A percentile compares a stretch with the other conserved stretches of the same genome.
Evolutionary conservation across 2,329 filamentous ascomycete species (phyloP).

Genomic region (Botrytis fragariae): DNA sequence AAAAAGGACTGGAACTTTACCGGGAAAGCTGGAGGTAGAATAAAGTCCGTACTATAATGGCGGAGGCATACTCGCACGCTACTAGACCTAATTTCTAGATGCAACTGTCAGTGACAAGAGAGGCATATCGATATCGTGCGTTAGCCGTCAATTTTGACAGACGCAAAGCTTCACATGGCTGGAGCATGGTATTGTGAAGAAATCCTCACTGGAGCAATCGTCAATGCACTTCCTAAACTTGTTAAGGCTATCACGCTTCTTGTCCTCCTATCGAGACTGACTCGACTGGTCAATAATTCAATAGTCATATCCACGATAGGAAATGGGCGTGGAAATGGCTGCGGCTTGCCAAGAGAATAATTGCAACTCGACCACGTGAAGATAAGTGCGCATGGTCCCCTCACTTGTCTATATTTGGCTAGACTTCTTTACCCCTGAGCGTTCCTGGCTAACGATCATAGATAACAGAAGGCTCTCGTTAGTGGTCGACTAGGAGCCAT

Average conservation of each 20-base stretch:
- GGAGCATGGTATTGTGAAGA: background rate
- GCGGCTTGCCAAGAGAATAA: background rate
- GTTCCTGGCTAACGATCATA: background rate
- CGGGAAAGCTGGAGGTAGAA: background rate
- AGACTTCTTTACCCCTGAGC: background rate
- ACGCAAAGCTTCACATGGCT: background rate
- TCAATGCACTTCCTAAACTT: background rate
- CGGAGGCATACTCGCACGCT: background rate
- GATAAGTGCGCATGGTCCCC: background rate
- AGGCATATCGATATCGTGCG: background rate
- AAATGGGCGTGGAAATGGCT: background rate
- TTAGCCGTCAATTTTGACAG: background rate
- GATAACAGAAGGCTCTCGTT: background rate
- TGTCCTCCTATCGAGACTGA: background rate
- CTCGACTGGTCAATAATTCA: background rate
- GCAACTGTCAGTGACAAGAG: background rate
- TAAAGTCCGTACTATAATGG: background rate
- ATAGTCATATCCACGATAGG: background rate
- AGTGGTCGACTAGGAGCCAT: background rate
- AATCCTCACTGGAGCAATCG: fast-evolving
- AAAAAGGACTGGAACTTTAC: background rate
- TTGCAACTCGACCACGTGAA: background rate
- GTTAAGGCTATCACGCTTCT: background rate
- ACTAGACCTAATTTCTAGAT: background rate
- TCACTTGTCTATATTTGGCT: background rate